Evolutionary conservation across 2,329 filamentous ascomycete species (phyloP).

Genomic region (Blumeriella jaapii): DNA sequence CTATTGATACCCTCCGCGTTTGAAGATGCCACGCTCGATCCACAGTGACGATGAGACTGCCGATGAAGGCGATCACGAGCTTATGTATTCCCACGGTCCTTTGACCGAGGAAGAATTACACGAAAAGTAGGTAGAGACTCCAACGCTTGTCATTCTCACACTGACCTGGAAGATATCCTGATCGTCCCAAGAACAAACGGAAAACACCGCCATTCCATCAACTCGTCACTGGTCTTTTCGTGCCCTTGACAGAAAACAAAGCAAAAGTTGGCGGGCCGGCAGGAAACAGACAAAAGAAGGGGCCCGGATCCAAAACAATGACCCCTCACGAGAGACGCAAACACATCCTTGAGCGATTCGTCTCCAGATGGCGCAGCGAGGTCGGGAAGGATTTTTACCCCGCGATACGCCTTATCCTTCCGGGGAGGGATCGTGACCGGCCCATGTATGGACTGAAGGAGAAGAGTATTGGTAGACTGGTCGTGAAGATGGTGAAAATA

Average conservation of each 20-base stretch:
- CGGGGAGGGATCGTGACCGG: slow-evolving; percentile 84
- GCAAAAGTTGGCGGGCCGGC: slow-evolving; percentile 42
- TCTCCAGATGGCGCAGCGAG: slow-evolving; percentile 73
- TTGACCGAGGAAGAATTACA: slow-evolving; percentile 23
- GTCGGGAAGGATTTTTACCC: slow-evolving; percentile 92
- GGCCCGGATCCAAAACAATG: slow-evolving; percentile 43
- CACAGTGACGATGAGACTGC: too few relatives aligned
- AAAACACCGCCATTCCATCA: slow-evolving; percentile 74
- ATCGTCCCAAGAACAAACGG: slow-evolving; percentile 69
- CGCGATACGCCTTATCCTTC: slow-evolving; percentile 79
- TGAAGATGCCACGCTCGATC: too few relatives aligned
- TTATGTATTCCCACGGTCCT: slow-evolving; percentile 36
- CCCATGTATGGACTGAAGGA: slow-evolving; percentile 93
- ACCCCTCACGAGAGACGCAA: slow-evolving; percentile 69
- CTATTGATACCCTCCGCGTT: too few relatives aligned
- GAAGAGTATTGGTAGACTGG: slow-evolving; percentile 73
- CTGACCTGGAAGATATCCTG: slow-evolving; percentile 68
- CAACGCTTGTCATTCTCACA: too few relatives aligned
- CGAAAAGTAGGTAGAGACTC: not conserved
- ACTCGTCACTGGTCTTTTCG: slow-evolving; percentile 67
- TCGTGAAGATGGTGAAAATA: slow-evolving; percentile 90
- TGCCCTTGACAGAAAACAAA: slow-evolving; percentile 59
- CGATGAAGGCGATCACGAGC: slow-evolving; percentile 38
- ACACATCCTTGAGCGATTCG: slow-evolving; percentile 75
- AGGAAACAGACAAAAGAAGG: slow-evolving; percentile 48